A percentile compares a stretch with the other conserved stretches of the same genome.
Evolutionary conservation across 768 basidiomycete species (phyloP).

Genomic region (Xanthoconium stramineum): DNA sequence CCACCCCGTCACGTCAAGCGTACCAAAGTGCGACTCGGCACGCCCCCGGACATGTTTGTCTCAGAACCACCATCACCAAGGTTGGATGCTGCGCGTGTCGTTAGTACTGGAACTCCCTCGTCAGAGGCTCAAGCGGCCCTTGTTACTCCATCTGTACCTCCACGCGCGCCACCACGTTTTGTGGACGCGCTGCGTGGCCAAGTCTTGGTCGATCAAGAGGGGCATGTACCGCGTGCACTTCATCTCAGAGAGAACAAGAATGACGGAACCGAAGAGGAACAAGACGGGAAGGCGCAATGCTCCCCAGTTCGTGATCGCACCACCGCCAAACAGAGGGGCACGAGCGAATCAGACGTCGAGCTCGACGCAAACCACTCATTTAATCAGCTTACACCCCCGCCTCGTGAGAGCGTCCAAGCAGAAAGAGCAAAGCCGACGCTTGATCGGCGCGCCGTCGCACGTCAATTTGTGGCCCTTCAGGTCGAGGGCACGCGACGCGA

Average conservation of each 20-base stretch:
- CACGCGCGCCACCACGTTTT: conserved; percentile 22
- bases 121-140: neutral
- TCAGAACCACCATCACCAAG: conserved; percentile 16
- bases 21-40: conserved; percentile 7
- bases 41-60: conserved; percentile 15
- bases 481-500: neutral
- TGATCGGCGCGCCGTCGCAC: neutral
- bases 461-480: neutral
- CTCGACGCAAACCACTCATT: conserved; percentile 14
- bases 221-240: conserved; percentile 10
- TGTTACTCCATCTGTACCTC: neutral
- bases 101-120: neutral
- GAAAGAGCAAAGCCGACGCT: neutral
- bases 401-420: neutral
- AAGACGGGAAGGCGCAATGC: neutral
- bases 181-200: conserved; percentile 16
- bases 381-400: conserved; percentile 3
- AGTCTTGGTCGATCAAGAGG: conserved; percentile 19
- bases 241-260: neutral
- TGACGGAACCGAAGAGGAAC: neutral
- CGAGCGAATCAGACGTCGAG: neutral
- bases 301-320: conserved; percentile 12
- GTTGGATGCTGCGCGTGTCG: neutral
- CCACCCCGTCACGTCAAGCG: conserved; percentile 1
- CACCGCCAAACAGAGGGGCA: neutral